A percentile compares a stretch with the other conserved stretches of the same genome.
Conservation (phyloP, 2,329 filamentous ascomycete genomes). For the Pseudogymnoascus sp. region DNA sequence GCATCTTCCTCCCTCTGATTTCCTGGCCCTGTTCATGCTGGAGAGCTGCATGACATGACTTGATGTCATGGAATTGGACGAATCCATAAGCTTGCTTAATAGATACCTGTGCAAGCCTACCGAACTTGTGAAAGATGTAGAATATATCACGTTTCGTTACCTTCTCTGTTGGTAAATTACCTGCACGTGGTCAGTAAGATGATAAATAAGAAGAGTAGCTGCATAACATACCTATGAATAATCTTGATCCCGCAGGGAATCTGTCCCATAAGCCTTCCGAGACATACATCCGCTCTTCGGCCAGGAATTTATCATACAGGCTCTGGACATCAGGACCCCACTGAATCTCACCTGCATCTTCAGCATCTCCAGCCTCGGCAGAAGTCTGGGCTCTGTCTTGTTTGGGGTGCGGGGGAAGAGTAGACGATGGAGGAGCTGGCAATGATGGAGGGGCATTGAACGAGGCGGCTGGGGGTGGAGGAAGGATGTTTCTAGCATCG, state of each 20-base stretch:
- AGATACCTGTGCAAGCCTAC: slow-evolving; percentile 84
- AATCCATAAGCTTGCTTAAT: slow-evolving; percentile 97
- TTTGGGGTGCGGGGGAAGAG: slow-evolving; percentile 19
- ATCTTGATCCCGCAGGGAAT: slow-evolving; percentile 66
- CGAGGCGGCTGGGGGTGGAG: slow-evolving; percentile 28
- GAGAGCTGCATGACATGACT: slow-evolving; percentile 68
- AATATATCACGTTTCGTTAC: slow-evolving; percentile 93
- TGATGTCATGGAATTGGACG: slow-evolving; percentile 77
- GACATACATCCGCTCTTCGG: slow-evolving; percentile 67
- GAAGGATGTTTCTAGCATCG: slow-evolving; percentile 27
- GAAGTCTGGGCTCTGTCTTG: slow-evolving; percentile 17
- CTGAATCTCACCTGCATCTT: slow-evolving; percentile 26
- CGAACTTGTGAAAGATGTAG: slow-evolving; percentile 78
- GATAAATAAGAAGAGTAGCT: neutral
- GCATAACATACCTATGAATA: slow-evolving; percentile 64
- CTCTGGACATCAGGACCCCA: slow-evolving; percentile 49
- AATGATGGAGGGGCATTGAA: slow-evolving; percentile 21
- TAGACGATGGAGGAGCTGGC: slow-evolving; percentile 16
- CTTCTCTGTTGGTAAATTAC: slow-evolving; percentile 86
- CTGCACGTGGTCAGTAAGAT: slow-evolving; percentile 35
- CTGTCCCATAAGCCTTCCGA: slow-evolving; percentile 73
- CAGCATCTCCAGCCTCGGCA: slow-evolving; percentile 16
- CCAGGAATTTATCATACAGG: slow-evolving; percentile 64
- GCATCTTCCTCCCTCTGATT: slow-evolving; percentile 84
- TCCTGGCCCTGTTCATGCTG: slow-evolving; percentile 70